These are phyloP conservation scores for Phyllosticta citribraziliensis DNA, from an alignment of 2,329 filamentous ascomycete species.

Conservation along the genomic window DNA sequence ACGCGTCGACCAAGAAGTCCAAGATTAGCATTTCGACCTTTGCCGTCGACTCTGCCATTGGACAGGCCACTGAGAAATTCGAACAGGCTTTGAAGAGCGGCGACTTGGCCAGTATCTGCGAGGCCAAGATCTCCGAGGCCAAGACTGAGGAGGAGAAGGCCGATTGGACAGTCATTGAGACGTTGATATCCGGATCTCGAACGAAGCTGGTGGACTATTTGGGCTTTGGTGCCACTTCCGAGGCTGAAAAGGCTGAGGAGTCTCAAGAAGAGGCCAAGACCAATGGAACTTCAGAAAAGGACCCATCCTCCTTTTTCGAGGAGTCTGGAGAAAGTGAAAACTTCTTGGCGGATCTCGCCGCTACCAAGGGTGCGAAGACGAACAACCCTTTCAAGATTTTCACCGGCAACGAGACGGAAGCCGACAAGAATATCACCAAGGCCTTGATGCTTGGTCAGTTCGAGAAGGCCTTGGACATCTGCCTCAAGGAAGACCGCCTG, in stretches of 20 bases:
- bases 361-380: conserved; percentile 84
- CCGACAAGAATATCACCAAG: conserved; percentile 79
- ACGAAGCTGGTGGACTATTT: conserved; percentile 80
- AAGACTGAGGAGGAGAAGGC: conserved; percentile 85
- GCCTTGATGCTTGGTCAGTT: conserved; percentile 87
- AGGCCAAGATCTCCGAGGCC: conserved; percentile 63
- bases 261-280: conserved; percentile 36
- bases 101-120: conserved; percentile 68
- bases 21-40: conserved; percentile 81
- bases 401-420: conserved; percentile 68
- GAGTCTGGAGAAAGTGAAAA: conserved; percentile 63
- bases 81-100: conserved; percentile 72
- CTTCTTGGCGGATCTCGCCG: conserved; percentile 75
- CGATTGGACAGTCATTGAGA: conserved; percentile 92
- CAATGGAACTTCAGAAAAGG: conserved; percentile 31
- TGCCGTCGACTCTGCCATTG: conserved; percentile 75
- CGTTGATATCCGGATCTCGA: conserved; percentile 71
- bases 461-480: conserved; percentile 78
- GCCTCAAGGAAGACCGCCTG: conserved; percentile 77
- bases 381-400: conserved; percentile 91
- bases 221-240: conserved; percentile 60
- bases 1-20: conserved; percentile 53
- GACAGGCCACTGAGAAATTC: conserved; percentile 76
- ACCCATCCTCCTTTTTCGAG: conserved; percentile 66
- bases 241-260: conserved; percentile 35